Conservation (phyloP, 2,329 filamentous ascomycete species). For the Claviceps africana region DNA sequence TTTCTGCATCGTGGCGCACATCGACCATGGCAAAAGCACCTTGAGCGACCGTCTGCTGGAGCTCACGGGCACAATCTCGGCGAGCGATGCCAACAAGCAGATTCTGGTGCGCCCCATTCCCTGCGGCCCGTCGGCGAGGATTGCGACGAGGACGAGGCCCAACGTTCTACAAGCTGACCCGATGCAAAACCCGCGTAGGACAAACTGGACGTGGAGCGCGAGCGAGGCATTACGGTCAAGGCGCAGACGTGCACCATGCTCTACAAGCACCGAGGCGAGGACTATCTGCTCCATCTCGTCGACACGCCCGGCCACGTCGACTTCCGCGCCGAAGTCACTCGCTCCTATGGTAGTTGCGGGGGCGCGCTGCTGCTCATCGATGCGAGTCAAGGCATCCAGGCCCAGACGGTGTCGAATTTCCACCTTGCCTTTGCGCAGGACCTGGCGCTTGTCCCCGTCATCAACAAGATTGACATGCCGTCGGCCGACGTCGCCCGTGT, state of each 20-base stretch:
- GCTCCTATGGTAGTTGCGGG: constrained; percentile 91
- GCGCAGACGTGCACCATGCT: constrained; percentile 98
- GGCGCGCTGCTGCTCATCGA: constrained; percentile 87
- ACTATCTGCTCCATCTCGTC: constrained; percentile 89
- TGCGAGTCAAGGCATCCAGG: constrained; percentile 91
- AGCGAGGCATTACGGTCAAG: constrained; percentile 95
- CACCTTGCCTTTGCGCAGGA: constrained; percentile 92
- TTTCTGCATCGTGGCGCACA: constrained; percentile 97
- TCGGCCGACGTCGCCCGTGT: constrained; percentile 79
- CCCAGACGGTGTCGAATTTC: constrained; percentile 97
- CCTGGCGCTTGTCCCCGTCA: constrained; percentile 71
- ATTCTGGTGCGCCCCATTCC: constrained; percentile 44
- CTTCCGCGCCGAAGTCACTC: constrained; percentile 88
- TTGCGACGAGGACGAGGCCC: too few relatives aligned
- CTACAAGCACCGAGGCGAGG: constrained; percentile 69
- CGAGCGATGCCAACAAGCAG: constrained; percentile 75
- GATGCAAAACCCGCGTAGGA: constrained; percentile 32
- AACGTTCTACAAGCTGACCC: neutral
- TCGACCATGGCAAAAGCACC: constrained; percentile 97
- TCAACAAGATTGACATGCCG: constrained; percentile 93
- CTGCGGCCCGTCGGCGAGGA: neutral
- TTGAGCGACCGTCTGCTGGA: constrained; percentile 86
- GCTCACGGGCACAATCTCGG: constrained; percentile 80
- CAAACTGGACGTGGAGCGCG: constrained; percentile 48
- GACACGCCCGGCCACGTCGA: constrained; percentile 97